phyloP scores from a whole-genome alignment of 1,284 basidiomycete genomes.

The Marasmius tenuissimus region DNA sequence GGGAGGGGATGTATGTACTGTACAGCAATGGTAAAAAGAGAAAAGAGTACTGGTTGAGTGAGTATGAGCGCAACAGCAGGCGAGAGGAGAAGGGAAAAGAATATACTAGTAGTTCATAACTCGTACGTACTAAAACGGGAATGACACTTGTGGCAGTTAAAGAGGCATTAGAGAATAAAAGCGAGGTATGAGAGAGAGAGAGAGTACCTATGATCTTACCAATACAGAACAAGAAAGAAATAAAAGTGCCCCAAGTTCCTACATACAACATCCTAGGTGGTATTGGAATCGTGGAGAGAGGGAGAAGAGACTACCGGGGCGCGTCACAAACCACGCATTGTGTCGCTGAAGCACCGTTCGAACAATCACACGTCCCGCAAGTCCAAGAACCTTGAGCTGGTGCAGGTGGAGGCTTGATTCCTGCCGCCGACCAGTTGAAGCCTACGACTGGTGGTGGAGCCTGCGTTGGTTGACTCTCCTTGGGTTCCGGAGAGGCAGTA shows the following conservation, averaged over 20 bases:
- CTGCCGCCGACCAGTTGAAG: slow-evolving; percentile 33
- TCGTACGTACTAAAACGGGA: no score
- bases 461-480: slow-evolving; percentile 2
- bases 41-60: not conserved
- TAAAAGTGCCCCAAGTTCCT: no score
- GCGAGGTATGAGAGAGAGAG: no score
- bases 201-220: no score
- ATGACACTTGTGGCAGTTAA: no score
- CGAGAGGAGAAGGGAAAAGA: not conserved
- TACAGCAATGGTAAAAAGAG: slow-evolving; percentile 2
- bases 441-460: slow-evolving; percentile 18
- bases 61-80: not conserved
- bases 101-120: slow-evolving; percentile 24
- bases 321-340: slow-evolving; percentile 51
- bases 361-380: slow-evolving; percentile 42
- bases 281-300: no score
- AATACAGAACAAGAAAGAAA: no score
- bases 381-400: slow-evolving; percentile 37
- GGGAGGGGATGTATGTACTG: not conserved
- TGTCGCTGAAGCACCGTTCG: slow-evolving; percentile 38
- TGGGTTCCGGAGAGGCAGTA: slow-evolving; percentile 19
- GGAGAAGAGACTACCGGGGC: slow-evolving; percentile 17
- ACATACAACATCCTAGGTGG: no score
- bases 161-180: no score
- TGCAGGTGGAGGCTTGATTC: slow-evolving; percentile 25